Conservation (phyloP, 2,329 filamentous ascomycete species). For the Botryosphaeria dothidea region DNA sequence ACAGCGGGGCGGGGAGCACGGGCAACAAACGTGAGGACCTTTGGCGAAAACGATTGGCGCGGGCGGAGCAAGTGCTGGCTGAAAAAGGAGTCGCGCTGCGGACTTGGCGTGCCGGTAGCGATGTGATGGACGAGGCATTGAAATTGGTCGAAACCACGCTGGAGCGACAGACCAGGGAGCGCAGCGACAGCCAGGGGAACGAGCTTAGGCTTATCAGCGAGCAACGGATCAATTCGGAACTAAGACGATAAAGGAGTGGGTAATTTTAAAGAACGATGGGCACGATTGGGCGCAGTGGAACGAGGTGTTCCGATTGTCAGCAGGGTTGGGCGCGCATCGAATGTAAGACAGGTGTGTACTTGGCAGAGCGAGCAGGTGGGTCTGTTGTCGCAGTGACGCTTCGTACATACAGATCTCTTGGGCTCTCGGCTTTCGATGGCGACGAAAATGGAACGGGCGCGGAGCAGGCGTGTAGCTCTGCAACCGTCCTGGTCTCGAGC, state of each 20-base stretch:
- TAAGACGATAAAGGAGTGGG: conserved; percentile 11
- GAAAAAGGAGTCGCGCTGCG: conserved; percentile 66
- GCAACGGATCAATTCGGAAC: conserved; percentile 11
- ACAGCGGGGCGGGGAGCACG: conserved; percentile 22
- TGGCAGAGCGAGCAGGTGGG: conserved; percentile 2
- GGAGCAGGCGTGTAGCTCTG: neutral
- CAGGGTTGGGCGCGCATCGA: conserved; percentile 4
- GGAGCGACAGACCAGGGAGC: conserved; percentile 11
- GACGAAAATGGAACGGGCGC: conserved; percentile 13
- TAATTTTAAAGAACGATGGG: conserved; percentile 11
- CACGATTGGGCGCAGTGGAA: conserved; percentile 8
- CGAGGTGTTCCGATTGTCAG: conserved; percentile 5
- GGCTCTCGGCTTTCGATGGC: neutral
- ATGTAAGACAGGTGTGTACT: conserved; percentile 2
- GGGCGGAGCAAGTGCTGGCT: conserved; percentile 65
- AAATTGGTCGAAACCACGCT: conserved; percentile 60
- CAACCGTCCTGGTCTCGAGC: conserved; percentile 5
- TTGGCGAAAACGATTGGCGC: conserved; percentile 68
- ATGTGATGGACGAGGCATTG: conserved; percentile 67
- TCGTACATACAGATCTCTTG: neutral
- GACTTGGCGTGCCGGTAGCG: conserved; percentile 71
- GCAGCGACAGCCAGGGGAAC: conserved; percentile 18
- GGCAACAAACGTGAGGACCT: conserved; percentile 69
- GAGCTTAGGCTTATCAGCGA: conserved; percentile 15
- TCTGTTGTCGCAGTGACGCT: conserved; percentile 2